phyloP scores from a whole-genome alignment of 2,329 filamentous ascomycete species.

The Sarocladium brachiariae region DNA sequence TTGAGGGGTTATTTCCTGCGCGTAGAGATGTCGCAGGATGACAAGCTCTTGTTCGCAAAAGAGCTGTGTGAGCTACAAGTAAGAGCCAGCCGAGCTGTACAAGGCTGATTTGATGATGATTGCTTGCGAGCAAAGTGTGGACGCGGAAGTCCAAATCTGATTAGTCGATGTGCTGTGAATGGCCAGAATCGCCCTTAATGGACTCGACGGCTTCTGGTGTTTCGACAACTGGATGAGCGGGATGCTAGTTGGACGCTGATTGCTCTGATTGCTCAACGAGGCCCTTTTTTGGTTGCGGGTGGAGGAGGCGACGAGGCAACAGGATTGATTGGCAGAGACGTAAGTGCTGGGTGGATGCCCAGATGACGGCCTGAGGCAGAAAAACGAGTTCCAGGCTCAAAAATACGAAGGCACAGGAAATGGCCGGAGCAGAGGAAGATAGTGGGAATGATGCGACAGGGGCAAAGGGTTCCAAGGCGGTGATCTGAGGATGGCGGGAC shows the following conservation, averaged over 20 bases:
- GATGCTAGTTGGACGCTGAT: conserved; percentile 10
- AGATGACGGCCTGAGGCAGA: background rate
- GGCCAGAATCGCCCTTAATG: conserved; percentile 10
- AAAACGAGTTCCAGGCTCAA: background rate
- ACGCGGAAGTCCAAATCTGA: conserved; percentile 7
- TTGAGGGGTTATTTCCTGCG: background rate
- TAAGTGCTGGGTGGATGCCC: conserved; percentile 22
- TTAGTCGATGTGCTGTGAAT: conserved; percentile 12
- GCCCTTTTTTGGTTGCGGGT: conserved; percentile 14
- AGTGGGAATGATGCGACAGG: background rate
- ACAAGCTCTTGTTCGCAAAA: background rate
- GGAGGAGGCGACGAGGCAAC: conserved; percentile 31
- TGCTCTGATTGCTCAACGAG: conserved; percentile 9
- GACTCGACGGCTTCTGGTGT: conserved; percentile 10
- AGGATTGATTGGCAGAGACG: conserved; percentile 41
- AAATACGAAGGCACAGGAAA: too few relatives aligned
- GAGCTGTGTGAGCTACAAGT: too few relatives aligned
- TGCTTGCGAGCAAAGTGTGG: background rate
- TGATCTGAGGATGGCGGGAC: conserved; percentile 44
- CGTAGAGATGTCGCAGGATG: background rate
- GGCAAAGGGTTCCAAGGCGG: conserved; percentile 33
- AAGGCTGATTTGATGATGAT: conserved; percentile 8
- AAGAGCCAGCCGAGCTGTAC: background rate
- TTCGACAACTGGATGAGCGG: conserved; percentile 1
- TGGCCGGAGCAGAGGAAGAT: background rate